Percentiles rank a stretch among this genome's conserved stretches.
phyloP scores from a whole-genome alignment of 306 rosid species.

The Cucurbita pepo region DNA sequence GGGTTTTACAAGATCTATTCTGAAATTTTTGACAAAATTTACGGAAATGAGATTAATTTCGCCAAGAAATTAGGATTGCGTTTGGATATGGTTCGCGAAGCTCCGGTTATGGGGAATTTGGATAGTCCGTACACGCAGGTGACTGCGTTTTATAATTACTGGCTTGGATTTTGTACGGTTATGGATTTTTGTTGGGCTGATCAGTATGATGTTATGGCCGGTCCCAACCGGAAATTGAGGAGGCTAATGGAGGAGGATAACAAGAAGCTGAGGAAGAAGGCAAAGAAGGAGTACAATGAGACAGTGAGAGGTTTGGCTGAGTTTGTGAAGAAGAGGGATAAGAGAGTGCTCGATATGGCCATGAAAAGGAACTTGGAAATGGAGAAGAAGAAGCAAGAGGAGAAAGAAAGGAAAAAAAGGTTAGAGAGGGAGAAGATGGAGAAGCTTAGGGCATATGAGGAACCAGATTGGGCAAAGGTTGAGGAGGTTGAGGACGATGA shows the following conservation, averaged over 20 bases:
- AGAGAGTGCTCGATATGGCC: conserved; percentile 85
- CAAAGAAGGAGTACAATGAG: conserved; percentile 73
- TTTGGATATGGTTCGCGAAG: conserved; percentile 34
- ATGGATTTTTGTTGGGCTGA: conserved; percentile 95
- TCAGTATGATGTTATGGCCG: conserved; percentile 56
- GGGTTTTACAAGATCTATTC: conserved; percentile 72
- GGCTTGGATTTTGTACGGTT: conserved; percentile 75
- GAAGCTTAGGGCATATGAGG: conserved; percentile 57
- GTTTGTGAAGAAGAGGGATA: conserved; percentile 91
- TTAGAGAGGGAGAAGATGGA: conserved; percentile 57
- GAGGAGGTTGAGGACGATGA: conserved; percentile 25
- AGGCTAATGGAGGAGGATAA: conserved; percentile 95
- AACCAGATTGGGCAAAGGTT: conserved; percentile 58
- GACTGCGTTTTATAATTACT: conserved; percentile 58
- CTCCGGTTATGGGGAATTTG: conserved; percentile 74
- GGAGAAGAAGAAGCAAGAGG: conserved; percentile 59
- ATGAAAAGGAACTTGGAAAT: conserved; percentile 52
- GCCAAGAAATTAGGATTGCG: conserved; percentile 50
- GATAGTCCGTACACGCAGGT: conserved; percentile 67
- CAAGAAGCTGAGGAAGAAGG: conserved; percentile 76
- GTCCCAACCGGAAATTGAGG: conserved; percentile 60
- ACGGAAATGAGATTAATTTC: conserved; percentile 52
- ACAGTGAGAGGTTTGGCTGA: conserved; percentile 83
- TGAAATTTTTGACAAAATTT: conserved; percentile 47
- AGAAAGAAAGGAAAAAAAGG: conserved; percentile 56